Evolutionary conservation across 768 basidiomycete species (phyloP).

Genomic region (Leccinellum rugosiceps): DNA sequence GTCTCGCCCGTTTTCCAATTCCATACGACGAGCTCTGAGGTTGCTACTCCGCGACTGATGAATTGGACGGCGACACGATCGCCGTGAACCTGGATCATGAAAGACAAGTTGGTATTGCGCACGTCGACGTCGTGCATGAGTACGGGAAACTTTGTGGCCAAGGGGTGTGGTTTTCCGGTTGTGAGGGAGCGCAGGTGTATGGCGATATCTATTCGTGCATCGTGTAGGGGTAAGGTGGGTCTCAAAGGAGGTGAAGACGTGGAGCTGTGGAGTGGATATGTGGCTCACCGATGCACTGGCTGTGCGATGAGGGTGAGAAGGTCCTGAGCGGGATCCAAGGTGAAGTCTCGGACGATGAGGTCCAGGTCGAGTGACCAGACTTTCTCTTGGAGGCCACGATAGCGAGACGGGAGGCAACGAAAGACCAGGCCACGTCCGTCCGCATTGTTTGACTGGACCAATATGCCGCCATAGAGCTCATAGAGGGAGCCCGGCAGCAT

Average conservation of each 20-base stretch:
- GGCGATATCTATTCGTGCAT: slow-evolving; percentile 17
- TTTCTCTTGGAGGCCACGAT: slow-evolving; percentile 44
- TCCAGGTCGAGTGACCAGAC: slow-evolving; percentile 42
- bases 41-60: slow-evolving; percentile 28
- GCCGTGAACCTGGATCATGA: slow-evolving; percentile 53
- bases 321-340: slow-evolving; percentile 66
- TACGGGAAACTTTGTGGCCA: slow-evolving; percentile 35
- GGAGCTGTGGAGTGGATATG: not conserved
- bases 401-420: slow-evolving; percentile 46
- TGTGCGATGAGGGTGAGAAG: slow-evolving; percentile 51
- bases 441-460: slow-evolving; percentile 38
- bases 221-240: not conserved
- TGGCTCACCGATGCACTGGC: slow-evolving; percentile 33
- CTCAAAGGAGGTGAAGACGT: slow-evolving; percentile 12
- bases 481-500: slow-evolving; percentile 47
- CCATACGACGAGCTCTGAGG: slow-evolving; percentile 56
- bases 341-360: slow-evolving; percentile 50
- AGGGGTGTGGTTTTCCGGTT: slow-evolving; percentile 45
- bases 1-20: slow-evolving; percentile 60
- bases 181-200: slow-evolving; percentile 47
- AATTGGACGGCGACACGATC: slow-evolving; percentile 52
- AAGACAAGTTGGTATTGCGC: slow-evolving; percentile 29
- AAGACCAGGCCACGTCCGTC: slow-evolving; percentile 37
- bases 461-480: slow-evolving; percentile 58
- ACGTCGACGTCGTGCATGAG: slow-evolving; percentile 26